Percentiles rank a stretch among this genome's conserved stretches.
Conservation (phyloP, 2,329 filamentous ascomycete genomes). For the Rasamsonia emersonii region DNA sequence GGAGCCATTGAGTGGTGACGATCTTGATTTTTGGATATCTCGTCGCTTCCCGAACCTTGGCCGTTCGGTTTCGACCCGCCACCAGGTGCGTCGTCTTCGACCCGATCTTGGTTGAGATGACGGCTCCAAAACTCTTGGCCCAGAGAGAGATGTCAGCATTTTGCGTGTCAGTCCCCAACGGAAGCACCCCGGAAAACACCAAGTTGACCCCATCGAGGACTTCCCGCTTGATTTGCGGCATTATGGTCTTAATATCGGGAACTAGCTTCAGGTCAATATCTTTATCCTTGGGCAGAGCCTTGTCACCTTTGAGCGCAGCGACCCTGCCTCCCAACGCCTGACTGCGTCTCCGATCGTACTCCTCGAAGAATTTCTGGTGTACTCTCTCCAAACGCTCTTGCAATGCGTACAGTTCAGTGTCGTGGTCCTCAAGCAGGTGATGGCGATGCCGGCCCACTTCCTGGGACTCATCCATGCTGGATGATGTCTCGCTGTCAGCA, state of each 20-base stretch:
- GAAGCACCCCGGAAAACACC: conserved; percentile 85
- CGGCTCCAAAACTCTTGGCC: conserved; percentile 75
- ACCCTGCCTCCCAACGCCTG: conserved; percentile 38
- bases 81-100: conserved; percentile 43
- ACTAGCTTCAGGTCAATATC: conserved; percentile 52
- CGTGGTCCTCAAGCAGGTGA: conserved; percentile 78
- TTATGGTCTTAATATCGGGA: conserved; percentile 78
- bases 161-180: conserved; percentile 68
- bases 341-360: conserved; percentile 56
- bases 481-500: conserved; percentile 38
- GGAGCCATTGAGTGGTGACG: conserved; percentile 83
- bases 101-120: conserved; percentile 38
- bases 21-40: conserved; percentile 76
- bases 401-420: conserved; percentile 69
- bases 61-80: conserved; percentile 60
- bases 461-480: conserved; percentile 32
- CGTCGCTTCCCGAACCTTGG: conserved; percentile 82
- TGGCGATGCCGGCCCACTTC: conserved; percentile 47
- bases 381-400: conserved; percentile 67
- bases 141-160: conserved; percentile 81
- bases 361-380: conserved; percentile 72
- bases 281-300: conserved; percentile 30
- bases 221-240: conserved; percentile 68
- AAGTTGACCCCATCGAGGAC: conserved; percentile 69
- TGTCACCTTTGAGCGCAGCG: conserved; percentile 43